These are phyloP conservation scores for Suillus luteus DNA, from an alignment of 768 basidiomycete genomes.

Conservation along the genomic window DNA sequence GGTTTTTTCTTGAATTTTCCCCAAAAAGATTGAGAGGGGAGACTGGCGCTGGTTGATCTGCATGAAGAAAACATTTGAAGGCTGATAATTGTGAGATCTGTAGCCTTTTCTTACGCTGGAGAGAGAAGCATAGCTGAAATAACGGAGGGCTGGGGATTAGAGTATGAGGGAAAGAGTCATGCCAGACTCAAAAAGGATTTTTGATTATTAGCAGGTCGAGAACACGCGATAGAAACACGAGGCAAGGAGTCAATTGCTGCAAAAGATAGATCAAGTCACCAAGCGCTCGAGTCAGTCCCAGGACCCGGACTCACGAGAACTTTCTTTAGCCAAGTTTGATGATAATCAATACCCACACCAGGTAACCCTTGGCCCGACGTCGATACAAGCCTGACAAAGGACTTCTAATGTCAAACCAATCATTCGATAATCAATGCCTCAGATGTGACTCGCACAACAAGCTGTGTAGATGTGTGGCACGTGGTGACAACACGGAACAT, in stretches of 20 bases:
- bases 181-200: conserved; percentile 30
- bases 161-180: conserved; percentile 30
- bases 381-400: conserved; percentile 5
- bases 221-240: conserved; percentile 60
- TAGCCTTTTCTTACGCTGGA: conserved; percentile 63
- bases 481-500: conserved; percentile 3
- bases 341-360: conserved; percentile 15
- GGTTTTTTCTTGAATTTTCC: conserved; percentile 69
- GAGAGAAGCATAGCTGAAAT: conserved; percentile 68
- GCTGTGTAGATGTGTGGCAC: conserved; percentile 9
- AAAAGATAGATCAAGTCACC: conserved; percentile 9
- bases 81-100: conserved; percentile 23
- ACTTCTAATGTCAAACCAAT: conserved; percentile 4
- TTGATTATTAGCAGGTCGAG: conserved; percentile 22
- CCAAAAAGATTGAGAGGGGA: conserved; percentile 50
- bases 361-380: conserved; percentile 13
- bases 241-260: conserved; percentile 37
- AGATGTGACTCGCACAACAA: conserved; percentile 5
- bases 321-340: conserved; percentile 11
- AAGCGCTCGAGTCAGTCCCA: conserved; percentile 4
- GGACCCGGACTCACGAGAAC: conserved; percentile 10
- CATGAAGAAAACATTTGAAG: conserved; percentile 39
- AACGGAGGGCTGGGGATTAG: conserved; percentile 23
- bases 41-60: conserved; percentile 71
- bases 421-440: conserved; percentile 7